Conservation (phyloP, 169 alveolate genomes). For the Plasmodium sp. region DNA sequence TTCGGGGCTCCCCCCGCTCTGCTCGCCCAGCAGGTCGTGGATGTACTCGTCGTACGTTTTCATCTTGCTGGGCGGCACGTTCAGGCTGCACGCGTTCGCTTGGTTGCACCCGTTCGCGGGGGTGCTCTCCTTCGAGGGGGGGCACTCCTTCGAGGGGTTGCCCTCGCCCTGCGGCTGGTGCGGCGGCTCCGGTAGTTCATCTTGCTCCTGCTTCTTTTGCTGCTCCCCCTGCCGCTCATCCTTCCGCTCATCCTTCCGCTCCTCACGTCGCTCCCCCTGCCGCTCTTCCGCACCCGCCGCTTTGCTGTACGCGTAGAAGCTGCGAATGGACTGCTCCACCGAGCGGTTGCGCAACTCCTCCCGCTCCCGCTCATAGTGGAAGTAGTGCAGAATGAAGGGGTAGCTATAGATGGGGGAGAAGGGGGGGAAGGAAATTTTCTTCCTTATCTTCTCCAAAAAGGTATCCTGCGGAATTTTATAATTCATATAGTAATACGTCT, state of each 20-base stretch:
- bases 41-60: constrained; percentile 15
- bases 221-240: no score
- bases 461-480: constrained; percentile 50
- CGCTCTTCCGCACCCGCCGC: not conserved
- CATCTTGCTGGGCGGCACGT: not conserved
- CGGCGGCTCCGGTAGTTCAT: not conserved
- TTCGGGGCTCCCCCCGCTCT: not conserved
- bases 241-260: not conserved
- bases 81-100: not conserved
- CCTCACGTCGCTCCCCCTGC: not conserved
- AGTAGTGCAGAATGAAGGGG: constrained; percentile 60
- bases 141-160: not conserved
- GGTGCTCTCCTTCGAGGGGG: no score
- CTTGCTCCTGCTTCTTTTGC: not conserved
- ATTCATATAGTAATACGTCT: constrained; percentile 63
- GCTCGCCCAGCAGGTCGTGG: not conserved
- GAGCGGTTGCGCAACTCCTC: constrained; percentile 16
- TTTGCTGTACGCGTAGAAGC: constrained; percentile 20
- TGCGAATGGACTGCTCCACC: constrained; percentile 14
- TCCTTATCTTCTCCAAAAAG: constrained; percentile 46
- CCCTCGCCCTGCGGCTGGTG: not conserved
- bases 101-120: not conserved
- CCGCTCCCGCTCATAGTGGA: constrained; percentile 28
- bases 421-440: constrained; percentile 62
- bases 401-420: constrained; percentile 71